Evolutionary conservation across 129 eudicot genomes (phyloP), one percentile per base, ranked within the genome.

Genomic region (Flaveria trinervia): DNA sequence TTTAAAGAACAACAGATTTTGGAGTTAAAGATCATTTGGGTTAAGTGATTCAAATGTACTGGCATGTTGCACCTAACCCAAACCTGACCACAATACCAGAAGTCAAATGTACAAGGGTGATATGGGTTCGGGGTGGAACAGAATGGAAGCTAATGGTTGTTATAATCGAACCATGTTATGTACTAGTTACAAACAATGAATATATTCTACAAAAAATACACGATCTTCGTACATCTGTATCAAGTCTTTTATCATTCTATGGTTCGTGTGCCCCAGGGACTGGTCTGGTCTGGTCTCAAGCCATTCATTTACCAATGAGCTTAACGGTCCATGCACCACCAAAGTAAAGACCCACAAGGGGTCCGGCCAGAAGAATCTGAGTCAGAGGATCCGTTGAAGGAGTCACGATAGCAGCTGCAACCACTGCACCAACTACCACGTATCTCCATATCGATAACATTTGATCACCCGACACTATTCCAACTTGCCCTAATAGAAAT

Each of bases 351-450:
- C 97, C 98, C 77, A 93, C 66, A 68, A 93, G 98, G 49, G 98
- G 98, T 23, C 97, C 98, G 1, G 98, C 98, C 20, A 93, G 85
- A 85, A 93, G 98, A 82, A 93, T 68, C 80, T 93, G 98, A 7
- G 98, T 93, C 50, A 93, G 82, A 75, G 98, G 98, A 84, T 91
- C 98, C 0, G 98, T 93, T 20, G 98, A 93, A n/a, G 98, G 98
- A 12, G 98, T 93, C 70, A 93, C 93, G 6, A 93, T 83, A 7
- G 98, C 98, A 4, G 98, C 97, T 48, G 96, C 98, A 77, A 91
- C 80, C 46, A 93, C 98, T 0, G 98, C 86, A 5, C 98, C 98
- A 15, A 93, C 98, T 16, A 93, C 98, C 18, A 93, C 97, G 2
- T 93, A 93, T 93, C 98, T 89, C 98, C 98, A 93, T 9, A 93